These are phyloP conservation scores for Sechiopsis laciniata DNA, from an alignment of 306 rosid genomes.

Conservation along the genomic window DNA sequence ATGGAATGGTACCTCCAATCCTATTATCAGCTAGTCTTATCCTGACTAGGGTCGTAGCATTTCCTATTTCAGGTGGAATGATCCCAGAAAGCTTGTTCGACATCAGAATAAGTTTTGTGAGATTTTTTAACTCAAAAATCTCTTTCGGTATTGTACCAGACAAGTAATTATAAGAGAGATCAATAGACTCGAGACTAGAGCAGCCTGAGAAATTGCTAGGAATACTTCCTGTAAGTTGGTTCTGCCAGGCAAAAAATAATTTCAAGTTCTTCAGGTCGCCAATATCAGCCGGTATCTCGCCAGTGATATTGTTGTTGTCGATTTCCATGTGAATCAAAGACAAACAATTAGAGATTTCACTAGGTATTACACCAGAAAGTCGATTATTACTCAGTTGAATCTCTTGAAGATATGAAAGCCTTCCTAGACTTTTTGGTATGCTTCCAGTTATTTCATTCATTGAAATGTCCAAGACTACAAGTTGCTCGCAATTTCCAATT, in stretches of 20 bases:
- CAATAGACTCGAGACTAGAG: conserved; percentile 57
- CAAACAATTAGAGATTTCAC: conserved; percentile 58
- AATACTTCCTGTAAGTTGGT: conserved; percentile 58
- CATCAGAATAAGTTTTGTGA: conserved; percentile 59
- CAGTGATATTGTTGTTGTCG: conserved; percentile 69
- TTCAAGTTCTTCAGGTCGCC: conserved; percentile 67
- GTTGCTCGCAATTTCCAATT: conserved; percentile 57
- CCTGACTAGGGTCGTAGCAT: conserved; percentile 60
- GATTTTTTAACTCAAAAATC: conserved; percentile 50
- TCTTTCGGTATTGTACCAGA: conserved; percentile 57
- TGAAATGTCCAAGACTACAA: conserved; percentile 56
- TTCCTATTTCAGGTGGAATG: conserved; percentile 71
- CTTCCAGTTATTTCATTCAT: conserved; percentile 64
- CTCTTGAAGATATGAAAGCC: conserved; percentile 55
- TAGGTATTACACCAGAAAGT: conserved; percentile 58
- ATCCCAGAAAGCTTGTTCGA: conserved; percentile 70
- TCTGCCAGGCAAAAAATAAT: conserved; percentile 69
- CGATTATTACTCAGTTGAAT: conserved; percentile 77
- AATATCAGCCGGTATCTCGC: conserved; percentile 54
- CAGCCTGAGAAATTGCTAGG: conserved; percentile 68
- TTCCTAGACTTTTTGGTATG: conserved; percentile 58
- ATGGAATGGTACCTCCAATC: conserved; percentile 59
- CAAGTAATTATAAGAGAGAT: conserved; percentile 64
- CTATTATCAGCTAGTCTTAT: conserved; percentile 55
- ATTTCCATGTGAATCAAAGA: conserved; percentile 57